Percentiles rank a stretch among this genome's conserved stretches.
Conservation (phyloP, 306 rosid genomes). For the Canavalia gladiata region DNA sequence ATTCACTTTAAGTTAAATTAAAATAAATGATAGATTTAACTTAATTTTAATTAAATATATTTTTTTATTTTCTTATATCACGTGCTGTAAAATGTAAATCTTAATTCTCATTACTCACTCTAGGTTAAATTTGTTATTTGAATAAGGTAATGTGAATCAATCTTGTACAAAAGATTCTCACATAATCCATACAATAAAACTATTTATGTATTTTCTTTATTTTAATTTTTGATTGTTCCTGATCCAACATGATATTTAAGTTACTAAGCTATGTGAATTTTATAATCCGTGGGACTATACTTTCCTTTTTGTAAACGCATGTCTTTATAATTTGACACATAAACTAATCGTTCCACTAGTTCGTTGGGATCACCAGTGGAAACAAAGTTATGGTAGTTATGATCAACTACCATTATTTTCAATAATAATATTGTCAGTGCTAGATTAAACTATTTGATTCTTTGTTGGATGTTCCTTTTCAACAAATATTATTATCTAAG, state of each 20-base stretch:
- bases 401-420: not conserved
- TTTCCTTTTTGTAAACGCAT: not conserved
- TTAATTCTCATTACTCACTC: not conserved
- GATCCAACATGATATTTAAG: not conserved
- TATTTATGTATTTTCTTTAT: not conserved
- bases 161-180: not conserved
- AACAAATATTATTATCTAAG: constrained; percentile 7
- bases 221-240: not conserved
- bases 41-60: no score
- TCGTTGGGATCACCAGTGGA: constrained; percentile 33
- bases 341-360: not conserved
- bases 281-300: not conserved
- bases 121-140: not conserved
- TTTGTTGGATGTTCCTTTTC: not conserved
- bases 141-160: not conserved
- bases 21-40: no score
- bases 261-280: not conserved
- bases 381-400: not conserved
- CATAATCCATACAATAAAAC: not conserved
- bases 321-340: not conserved
- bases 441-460: constrained; percentile 2
- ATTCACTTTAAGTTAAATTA: no score
- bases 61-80: no score
- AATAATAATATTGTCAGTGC: constrained; percentile 36
- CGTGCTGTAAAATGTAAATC: not conserved